Evolutionary conservation across 768 basidiomycete species (phyloP).

Genomic region (Phlebiopsis flavidoalba): DNA sequence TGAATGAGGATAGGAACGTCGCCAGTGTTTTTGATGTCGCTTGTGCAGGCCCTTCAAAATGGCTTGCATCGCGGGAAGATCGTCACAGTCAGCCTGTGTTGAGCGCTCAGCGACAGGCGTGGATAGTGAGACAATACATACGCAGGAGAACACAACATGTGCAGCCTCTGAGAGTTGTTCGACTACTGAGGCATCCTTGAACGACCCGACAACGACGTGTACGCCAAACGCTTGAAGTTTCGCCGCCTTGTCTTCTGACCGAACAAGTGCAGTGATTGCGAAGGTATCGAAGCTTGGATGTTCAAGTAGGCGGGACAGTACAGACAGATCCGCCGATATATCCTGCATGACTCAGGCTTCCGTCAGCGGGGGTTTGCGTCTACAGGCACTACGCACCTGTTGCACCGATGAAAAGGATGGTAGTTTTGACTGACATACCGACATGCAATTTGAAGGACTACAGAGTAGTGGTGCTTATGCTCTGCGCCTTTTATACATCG

Average conservation of each 20-base stretch:
- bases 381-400: constrained; percentile 1
- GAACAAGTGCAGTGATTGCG: constrained; percentile 42
- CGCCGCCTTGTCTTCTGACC: constrained; percentile 34
- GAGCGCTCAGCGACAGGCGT: neutral
- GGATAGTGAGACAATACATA: neutral
- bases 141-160: constrained; percentile 29
- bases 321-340: constrained; percentile 49
- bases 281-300: constrained; percentile 39
- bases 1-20: constrained; percentile 49
- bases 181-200: constrained; percentile 32
- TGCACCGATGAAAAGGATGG: constrained; percentile 7
- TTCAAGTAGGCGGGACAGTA: constrained; percentile 40
- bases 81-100: constrained; percentile 40
- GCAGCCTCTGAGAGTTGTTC: constrained; percentile 34
- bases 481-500: too few relatives aligned
- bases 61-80: constrained; percentile 37
- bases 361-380: neutral
- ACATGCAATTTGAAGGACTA: too few relatives aligned
- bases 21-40: constrained; percentile 37
- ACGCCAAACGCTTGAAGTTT: constrained; percentile 18
- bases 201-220: constrained; percentile 15
- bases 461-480: too few relatives aligned
- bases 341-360: constrained; percentile 26
- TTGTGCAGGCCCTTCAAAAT: constrained; percentile 50
- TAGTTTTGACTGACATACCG: neutral